Evolutionary conservation across 805 yeast genomes (phyloP).

Genomic region (Cyberlindnera samutprakarnensis): DNA sequence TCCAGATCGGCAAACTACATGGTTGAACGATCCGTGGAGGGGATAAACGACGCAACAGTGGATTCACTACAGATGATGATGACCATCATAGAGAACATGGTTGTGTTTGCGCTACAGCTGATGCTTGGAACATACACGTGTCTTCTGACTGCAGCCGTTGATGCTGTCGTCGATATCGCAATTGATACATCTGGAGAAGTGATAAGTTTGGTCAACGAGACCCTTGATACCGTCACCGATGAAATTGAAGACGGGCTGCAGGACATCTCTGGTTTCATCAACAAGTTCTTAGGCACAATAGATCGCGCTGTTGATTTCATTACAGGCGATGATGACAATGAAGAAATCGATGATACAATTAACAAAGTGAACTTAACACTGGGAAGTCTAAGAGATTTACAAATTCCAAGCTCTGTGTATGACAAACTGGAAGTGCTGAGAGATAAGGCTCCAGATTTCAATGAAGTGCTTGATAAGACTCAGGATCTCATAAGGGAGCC

Average conservation of each 20-base stretch:
- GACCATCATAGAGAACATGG: slow-evolving; percentile 49
- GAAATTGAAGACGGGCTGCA: slow-evolving; percentile 62
- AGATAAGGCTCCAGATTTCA: slow-evolving; percentile 56
- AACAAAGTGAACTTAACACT: slow-evolving; percentile 53
- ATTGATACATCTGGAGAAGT: slow-evolving; percentile 63
- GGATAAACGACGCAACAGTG: slow-evolving; percentile 39
- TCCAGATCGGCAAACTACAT: slow-evolving; percentile 47
- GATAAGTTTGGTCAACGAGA: slow-evolving; percentile 51
- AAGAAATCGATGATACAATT: slow-evolving; percentile 24
- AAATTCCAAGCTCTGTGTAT: slow-evolving; percentile 62
- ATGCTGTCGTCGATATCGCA: slow-evolving; percentile 66
- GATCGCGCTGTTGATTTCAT: slow-evolving; percentile 51
- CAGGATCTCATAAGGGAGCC: slow-evolving; percentile 49
- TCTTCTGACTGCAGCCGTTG: slow-evolving; percentile 63
- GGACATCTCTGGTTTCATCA: slow-evolving; percentile 50
- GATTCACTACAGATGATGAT: slow-evolving; percentile 38
- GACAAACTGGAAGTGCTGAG: slow-evolving; percentile 44
- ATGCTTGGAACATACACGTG: slow-evolving; percentile 86
- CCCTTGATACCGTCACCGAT: slow-evolving; percentile 44
- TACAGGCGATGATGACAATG: slow-evolving; percentile 31
- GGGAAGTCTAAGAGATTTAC: slow-evolving; percentile 42
- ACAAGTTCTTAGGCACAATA: slow-evolving; percentile 44
- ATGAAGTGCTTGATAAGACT: slow-evolving; percentile 53
- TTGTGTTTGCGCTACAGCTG: slow-evolving; percentile 61
- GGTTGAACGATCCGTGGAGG: slow-evolving; percentile 38